Base-by-base conservation (phyloP, 169 alveolate species). In the Hepatocystis sp. region DNA sequence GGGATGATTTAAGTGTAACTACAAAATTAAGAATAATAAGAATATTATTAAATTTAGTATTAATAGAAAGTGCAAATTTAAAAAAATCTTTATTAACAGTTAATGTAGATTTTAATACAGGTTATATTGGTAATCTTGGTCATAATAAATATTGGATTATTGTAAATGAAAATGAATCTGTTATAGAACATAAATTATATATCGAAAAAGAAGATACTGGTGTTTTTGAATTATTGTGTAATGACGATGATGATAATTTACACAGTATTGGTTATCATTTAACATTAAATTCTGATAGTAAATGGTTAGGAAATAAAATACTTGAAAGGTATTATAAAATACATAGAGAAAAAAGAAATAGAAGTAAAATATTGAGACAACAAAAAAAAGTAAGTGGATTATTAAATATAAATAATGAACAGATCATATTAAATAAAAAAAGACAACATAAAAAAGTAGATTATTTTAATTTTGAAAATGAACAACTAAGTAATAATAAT, bases 361-460 rank as follows among this genome's bases (percentile, higher is more conserved):
- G 89, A 51, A 81, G 61, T 21, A 13, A 84, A 42, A 81, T 64
- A 8, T 49, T 81, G n/a, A 81, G 63, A 17, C 89, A 81, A 8
- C 89, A 81, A 46, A 60, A 81, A 47, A 81, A 64, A 39, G 27
- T 76, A 2, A 40, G 15, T 21, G 58, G 63, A 2, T 67, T 61
- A 34, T 28, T 71, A 10, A 71, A 71, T 30, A 15, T 81, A 46
- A 32, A 56, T 32, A 56, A 23, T 32, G 89, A 53, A 19, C 47
- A 25, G 0, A 34, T 81, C 8, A 5, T 81, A 3, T 25, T 39
- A 4, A 39, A 67, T 1, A 81, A 64, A 23, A 81, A 64, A 58
- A 81, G 89, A 7, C 89, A 81, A 11, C 67, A 34, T 36, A 81
- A 81, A 30, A 81, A 81, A 44, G 89, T 81, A 1, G 84, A 81